A percentile compares a stretch with the other conserved stretches of the same genome.
Conservation (phyloP, 163 green algal species). For the Scenedesmus sp. region DNA sequence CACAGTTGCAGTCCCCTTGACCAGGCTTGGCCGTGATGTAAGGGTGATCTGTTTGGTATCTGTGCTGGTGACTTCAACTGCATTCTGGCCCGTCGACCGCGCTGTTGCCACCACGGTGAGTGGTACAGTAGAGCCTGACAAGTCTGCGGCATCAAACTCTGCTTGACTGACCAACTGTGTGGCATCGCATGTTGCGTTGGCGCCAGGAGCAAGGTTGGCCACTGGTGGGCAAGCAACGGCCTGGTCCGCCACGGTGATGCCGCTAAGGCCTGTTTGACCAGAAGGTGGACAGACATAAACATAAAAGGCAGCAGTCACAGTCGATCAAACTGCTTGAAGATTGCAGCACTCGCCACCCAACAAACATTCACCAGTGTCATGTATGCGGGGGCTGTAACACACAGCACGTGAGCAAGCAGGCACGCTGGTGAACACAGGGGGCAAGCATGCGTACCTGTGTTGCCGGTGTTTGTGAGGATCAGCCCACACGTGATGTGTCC, state of each 20-base stretch:
- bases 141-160: not conserved
- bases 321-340: too few relatives aligned
- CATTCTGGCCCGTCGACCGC: not conserved
- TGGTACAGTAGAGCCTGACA: not conserved
- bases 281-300: not conserved
- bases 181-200: not conserved
- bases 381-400: not conserved
- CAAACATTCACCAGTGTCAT: too few relatives aligned
- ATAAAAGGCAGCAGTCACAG: too few relatives aligned
- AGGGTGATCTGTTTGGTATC: not conserved
- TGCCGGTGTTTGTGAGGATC: not conserved
- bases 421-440: too few relatives aligned
- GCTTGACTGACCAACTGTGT: not conserved
- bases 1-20: not conserved
- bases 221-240: not conserved
- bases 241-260: not conserved
- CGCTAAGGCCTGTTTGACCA: not conserved
- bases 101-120: not conserved
- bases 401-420: not conserved
- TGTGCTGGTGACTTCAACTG: not conserved
- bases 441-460: not conserved
- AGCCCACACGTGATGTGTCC: not conserved
- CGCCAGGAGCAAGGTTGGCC: not conserved
- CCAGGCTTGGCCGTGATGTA: not conserved
- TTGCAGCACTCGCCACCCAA: too few relatives aligned